Evolutionary conservation across 768 basidiomycete genomes (phyloP).

Genomic region (Fistulinella prunicolor): DNA sequence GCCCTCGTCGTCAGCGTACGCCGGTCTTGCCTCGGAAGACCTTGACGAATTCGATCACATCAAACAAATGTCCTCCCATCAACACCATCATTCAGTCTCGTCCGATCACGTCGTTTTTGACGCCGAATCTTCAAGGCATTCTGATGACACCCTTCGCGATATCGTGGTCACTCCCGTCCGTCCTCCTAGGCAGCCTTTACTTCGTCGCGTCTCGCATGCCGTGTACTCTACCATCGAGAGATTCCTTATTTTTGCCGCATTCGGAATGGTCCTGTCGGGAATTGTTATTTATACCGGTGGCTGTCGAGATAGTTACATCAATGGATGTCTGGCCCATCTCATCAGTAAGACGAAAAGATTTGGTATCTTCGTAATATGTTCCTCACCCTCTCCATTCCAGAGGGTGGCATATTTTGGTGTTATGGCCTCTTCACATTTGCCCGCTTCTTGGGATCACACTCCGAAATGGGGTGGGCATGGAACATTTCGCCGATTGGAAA

Average conservation of each 20-base stretch:
- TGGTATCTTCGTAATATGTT: not conserved
- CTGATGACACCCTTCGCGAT: conserved; percentile 58
- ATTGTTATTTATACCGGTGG: conserved; percentile 83
- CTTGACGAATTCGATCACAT: conserved; percentile 54
- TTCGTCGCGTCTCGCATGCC: conserved; percentile 43
- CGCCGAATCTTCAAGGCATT: conserved; percentile 39
- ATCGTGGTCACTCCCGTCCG: conserved; percentile 19
- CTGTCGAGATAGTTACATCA: conserved; percentile 74
- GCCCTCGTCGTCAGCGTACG: conserved; percentile 45
- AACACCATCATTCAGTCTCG: conserved; percentile 39
- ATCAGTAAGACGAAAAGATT: conserved; percentile 67
- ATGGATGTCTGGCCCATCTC: conserved; percentile 84
- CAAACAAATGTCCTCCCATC: conserved; percentile 31
- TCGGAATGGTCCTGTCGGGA: conserved; percentile 63
- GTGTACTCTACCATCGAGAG: conserved; percentile 59
- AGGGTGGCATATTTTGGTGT: conserved; percentile 90
- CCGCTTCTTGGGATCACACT: conserved; percentile 90
- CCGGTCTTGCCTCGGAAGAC: conserved; percentile 54
- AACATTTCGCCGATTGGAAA: conserved; percentile 59
- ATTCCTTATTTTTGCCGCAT: conserved; percentile 66
- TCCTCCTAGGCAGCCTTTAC: conserved; percentile 22
- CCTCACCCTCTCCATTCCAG: conserved; percentile 35
- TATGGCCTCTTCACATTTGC: conserved; percentile 88
- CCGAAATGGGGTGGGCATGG: conserved; percentile 94
- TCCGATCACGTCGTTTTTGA: conserved; percentile 58